Conservation (phyloP, 2,329 filamentous ascomycete species). For the Aspergillus fumigatus region DNA sequence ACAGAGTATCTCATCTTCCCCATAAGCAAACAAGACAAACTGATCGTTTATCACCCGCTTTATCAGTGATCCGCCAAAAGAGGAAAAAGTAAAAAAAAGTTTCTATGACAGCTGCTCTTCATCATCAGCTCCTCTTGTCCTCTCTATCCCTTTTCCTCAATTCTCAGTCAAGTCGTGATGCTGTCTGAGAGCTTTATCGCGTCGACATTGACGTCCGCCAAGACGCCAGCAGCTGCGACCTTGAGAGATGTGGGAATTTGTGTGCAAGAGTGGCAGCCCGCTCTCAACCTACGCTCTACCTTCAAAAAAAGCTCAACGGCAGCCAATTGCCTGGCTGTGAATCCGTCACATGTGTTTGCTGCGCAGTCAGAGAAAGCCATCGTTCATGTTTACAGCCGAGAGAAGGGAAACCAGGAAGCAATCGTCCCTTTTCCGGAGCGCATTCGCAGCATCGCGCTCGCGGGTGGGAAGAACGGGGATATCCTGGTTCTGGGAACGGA, state of each 20-base stretch:
- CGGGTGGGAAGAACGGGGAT: constrained; percentile 54
- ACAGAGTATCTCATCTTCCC: not conserved
- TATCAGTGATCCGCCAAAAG: constrained; percentile 12
- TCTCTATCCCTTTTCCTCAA: constrained; percentile 9
- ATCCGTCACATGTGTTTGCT: constrained; percentile 78
- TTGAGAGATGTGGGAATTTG: constrained; percentile 83
- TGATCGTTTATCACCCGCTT: constrained; percentile 19
- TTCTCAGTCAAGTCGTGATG: constrained; percentile 33
- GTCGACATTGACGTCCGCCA: constrained; percentile 40
- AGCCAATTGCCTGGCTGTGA: constrained; percentile 74
- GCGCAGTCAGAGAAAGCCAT: constrained; percentile 89
- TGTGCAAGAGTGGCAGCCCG: constrained; percentile 74
- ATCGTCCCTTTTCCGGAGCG: constrained; percentile 82
- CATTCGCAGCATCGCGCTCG: constrained; percentile 72
- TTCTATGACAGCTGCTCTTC: not conserved
- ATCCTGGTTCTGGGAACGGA: constrained; percentile 76
- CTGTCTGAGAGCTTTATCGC: constrained; percentile 47
- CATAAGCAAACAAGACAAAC: constrained; percentile 34
- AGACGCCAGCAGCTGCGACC: constrained; percentile 43
- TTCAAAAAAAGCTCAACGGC: constrained; percentile 92
- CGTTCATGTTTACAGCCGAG: constrained; percentile 83
- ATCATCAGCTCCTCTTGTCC: not conserved
- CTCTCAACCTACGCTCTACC: constrained; percentile 65
- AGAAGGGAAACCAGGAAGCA: constrained; percentile 81
- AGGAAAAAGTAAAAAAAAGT: not conserved